Conservation (phyloP, 2,329 filamentous ascomycete species). For the Parascedosporium putredinis region DNA sequence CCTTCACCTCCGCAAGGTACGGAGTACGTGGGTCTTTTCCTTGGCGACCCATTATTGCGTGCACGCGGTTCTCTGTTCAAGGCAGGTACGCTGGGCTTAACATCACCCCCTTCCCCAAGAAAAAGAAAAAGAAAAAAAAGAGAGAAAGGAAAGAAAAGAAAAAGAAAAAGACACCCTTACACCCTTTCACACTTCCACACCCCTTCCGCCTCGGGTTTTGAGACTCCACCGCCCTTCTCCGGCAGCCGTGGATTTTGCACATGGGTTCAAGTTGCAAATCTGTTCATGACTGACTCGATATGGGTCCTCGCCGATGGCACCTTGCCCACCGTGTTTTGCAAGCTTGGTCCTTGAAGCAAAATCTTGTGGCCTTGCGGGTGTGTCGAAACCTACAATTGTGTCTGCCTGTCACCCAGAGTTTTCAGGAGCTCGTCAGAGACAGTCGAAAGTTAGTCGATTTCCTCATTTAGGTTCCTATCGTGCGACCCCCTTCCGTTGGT, state of each 20-base stretch:
- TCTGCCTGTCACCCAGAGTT: too few species aligned
- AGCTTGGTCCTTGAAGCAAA: too few species aligned
- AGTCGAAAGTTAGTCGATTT: too few species aligned
- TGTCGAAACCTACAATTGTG: too few species aligned
- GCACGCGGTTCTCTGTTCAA: not conserved
- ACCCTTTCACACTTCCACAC: not conserved
- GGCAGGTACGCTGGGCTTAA: not conserved
- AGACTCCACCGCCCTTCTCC: not conserved
- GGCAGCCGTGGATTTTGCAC: not conserved
- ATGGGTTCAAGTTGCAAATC: not conserved
- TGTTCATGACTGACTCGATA: slow-evolving; percentile 1
- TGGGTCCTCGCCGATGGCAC: not conserved
- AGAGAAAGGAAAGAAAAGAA: too few species aligned
- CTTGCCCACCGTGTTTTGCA: not conserved
- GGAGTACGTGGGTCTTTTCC: not conserved
- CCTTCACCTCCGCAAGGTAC: not conserved
- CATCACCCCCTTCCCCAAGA: not conserved
- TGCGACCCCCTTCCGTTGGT: too few species aligned
- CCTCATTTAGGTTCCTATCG: too few species aligned
- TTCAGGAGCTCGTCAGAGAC: too few species aligned
- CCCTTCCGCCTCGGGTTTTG: not conserved
- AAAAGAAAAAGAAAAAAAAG: too few species aligned
- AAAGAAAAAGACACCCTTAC: not conserved
- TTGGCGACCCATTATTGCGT: not conserved
- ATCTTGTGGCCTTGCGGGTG: too few species aligned